Evolutionary conservation across 257 asterid genomes (phyloP), one percentile per base, ranked within the genome.

Genomic region (Echium plantagineum): DNA sequence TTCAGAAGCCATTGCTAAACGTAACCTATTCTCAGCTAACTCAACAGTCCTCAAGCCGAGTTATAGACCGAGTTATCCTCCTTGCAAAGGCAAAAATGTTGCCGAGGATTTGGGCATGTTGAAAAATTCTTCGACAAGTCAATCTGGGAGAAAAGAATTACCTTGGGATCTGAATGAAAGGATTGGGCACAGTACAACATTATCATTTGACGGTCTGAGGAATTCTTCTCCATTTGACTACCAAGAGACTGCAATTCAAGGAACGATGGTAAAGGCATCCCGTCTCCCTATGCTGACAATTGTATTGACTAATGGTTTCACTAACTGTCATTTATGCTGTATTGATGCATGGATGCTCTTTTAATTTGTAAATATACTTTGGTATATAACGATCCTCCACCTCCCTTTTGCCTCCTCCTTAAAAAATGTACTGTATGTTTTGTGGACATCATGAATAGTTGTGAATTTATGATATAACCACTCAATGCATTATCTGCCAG

Each of bases 91-190:
- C 46, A 61, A 30, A 22, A 5, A 61, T 9, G 49, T 6, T 7
- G 26, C 26, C 35, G 64, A 59, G 61, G 47, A 58, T 13, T 31
- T 57, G 18, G 31, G 60, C 42, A 21, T 28, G 12, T 4, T 56
- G 17, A 46, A 42, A 30, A 15, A 51, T 16, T 6, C 62, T 19
- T 58, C 61, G 52, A 51, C 60, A 28, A 68, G 57, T 35, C 46
- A 30, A 32, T 67, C 70, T 5, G 47, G 26, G 24, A 60, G 61
- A 51, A 66, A 61, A 57, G 72, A 30, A 60, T 62, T 30, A 64
- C 28, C 30, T 24, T 64, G 48, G 72, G 80, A 75, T 52, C 61
- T 71, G 30, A 67, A 71, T 53, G 57, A 63, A 65, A 59, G 61
- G 60, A 42, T 61, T 59, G 60, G 60, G 30, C 63, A 55, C 17